Conservation (phyloP, 2,329 filamentous ascomycete species). For the Verticillium albo-atrum region DNA sequence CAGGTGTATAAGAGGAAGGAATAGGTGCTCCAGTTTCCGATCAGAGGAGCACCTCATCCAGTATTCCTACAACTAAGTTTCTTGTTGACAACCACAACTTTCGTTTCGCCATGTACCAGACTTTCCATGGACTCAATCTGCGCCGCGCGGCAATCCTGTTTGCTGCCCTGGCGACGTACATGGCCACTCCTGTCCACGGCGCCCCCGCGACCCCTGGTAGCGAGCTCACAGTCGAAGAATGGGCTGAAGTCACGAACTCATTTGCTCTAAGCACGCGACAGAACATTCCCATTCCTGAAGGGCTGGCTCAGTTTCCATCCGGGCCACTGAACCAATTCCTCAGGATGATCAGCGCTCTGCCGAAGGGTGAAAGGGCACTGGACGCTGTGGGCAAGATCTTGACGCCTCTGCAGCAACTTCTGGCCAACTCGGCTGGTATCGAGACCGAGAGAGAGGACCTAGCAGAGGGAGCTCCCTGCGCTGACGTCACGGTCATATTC, state of each 20-base stretch:
- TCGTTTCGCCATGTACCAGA: background rate
- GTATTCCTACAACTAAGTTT: background rate
- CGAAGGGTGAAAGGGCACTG: constrained; percentile 4
- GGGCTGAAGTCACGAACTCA: background rate
- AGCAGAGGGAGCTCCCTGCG: constrained; percentile 14
- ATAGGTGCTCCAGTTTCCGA: background rate
- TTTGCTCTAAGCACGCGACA: background rate
- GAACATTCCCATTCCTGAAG: constrained; percentile 6
- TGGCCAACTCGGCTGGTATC: constrained; percentile 12
- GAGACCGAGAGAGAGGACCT: constrained; percentile 4
- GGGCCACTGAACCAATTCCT: constrained; percentile 7
- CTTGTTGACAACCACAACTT: too few species aligned
- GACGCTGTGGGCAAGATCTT: constrained; percentile 2
- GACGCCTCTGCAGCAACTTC: constrained; percentile 8
- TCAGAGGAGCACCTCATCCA: background rate
- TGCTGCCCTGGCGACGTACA: background rate
- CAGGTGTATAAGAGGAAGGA: background rate
- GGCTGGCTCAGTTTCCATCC: constrained; percentile 4
- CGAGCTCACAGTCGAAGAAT: background rate
- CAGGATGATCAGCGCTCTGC: constrained; percentile 6
- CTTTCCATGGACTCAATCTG: background rate
- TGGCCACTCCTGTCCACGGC: background rate
- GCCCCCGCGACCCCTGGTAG: background rate
- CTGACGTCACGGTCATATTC: constrained; percentile 22
- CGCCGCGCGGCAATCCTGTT: background rate